Conservation (phyloP, 441 rosid genomes). For the Flueggea neowawraea region DNA sequence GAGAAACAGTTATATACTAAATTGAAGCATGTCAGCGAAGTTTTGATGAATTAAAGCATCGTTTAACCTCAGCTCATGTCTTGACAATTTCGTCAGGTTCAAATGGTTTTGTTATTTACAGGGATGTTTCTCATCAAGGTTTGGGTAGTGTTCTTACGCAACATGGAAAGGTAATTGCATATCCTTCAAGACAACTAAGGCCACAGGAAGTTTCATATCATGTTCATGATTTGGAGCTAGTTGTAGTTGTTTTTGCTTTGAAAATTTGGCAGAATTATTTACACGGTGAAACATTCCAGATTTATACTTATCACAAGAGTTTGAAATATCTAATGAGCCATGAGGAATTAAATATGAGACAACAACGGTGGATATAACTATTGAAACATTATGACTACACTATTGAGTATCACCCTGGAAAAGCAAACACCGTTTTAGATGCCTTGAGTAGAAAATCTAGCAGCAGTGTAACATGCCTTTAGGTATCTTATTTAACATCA, state of each 20-base stretch:
- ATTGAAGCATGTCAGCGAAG: not conserved
- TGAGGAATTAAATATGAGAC: not conserved
- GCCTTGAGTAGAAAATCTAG: not conserved
- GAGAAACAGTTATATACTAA: too few relatives aligned
- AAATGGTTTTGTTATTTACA: too few relatives aligned
- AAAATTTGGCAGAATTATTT: not conserved
- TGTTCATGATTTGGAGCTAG: too few relatives aligned
- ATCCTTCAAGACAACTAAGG: too few relatives aligned
- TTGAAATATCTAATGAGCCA: not conserved
- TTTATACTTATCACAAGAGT: conserved; percentile 1
- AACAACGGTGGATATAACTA: not conserved
- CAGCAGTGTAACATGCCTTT: not conserved
- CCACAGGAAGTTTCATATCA: too few relatives aligned
- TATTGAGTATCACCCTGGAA: conserved; percentile 3
- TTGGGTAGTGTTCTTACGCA: too few relatives aligned
- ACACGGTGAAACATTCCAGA: not conserved
- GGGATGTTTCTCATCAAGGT: too few relatives aligned
- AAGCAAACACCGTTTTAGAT: not conserved
- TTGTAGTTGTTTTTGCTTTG: not conserved
- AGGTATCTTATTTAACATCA: too few relatives aligned
- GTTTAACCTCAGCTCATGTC: too few relatives aligned
- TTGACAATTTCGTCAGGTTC: too few relatives aligned
- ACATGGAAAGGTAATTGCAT: too few relatives aligned
- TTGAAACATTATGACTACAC: not conserved
- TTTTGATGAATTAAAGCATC: not conserved